Conservation (phyloP, 805 yeast genomes). For the Candida caryicola region DNA sequence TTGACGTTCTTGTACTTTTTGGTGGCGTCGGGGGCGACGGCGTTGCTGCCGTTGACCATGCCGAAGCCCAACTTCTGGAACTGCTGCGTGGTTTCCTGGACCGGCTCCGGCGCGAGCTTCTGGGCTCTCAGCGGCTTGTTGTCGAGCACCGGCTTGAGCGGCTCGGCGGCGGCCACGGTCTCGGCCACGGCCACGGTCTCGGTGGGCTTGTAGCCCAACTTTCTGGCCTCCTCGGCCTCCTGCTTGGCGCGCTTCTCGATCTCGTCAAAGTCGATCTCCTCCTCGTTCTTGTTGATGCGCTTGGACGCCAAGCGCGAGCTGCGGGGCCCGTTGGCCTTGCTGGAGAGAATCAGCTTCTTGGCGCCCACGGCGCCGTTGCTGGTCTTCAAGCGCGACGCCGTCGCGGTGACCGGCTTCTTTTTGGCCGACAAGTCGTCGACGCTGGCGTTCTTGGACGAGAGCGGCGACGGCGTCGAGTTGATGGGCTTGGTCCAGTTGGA, state of each 20-base stretch:
- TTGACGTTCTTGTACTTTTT: slow-evolving; percentile 51
- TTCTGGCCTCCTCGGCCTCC: slow-evolving; percentile 69
- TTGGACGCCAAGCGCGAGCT: slow-evolving; percentile 57
- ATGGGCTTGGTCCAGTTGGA: slow-evolving; percentile 87
- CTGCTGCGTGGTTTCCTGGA: slow-evolving; percentile 57
- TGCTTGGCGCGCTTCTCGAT: slow-evolving; percentile 74
- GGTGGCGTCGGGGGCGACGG: slow-evolving; percentile 38
- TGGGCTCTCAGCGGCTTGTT: neutral
- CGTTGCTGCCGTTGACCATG: slow-evolving; percentile 67
- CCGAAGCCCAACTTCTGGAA: slow-evolving; percentile 89
- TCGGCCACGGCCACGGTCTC: slow-evolving; percentile 9
- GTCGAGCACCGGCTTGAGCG: slow-evolving; percentile 7
- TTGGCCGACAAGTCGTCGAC: slow-evolving; percentile 29
- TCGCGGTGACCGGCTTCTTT: slow-evolving; percentile 16
- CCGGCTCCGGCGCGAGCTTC: slow-evolving; percentile 13
- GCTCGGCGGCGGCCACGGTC: slow-evolving; percentile 8
- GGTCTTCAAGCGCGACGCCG: slow-evolving; percentile 26
- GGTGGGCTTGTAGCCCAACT: slow-evolving; percentile 50
- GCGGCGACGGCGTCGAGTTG: slow-evolving; percentile 50
- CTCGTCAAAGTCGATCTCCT: slow-evolving; percentile 56
- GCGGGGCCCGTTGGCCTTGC: slow-evolving; percentile 52
- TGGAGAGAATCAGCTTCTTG: slow-evolving; percentile 40
- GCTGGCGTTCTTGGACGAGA: slow-evolving; percentile 39
- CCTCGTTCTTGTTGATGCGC: slow-evolving; percentile 46
- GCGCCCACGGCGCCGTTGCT: slow-evolving; percentile 22